phyloP scores from a whole-genome alignment of 306 rosid genomes.

The Vigna radiata region DNA sequence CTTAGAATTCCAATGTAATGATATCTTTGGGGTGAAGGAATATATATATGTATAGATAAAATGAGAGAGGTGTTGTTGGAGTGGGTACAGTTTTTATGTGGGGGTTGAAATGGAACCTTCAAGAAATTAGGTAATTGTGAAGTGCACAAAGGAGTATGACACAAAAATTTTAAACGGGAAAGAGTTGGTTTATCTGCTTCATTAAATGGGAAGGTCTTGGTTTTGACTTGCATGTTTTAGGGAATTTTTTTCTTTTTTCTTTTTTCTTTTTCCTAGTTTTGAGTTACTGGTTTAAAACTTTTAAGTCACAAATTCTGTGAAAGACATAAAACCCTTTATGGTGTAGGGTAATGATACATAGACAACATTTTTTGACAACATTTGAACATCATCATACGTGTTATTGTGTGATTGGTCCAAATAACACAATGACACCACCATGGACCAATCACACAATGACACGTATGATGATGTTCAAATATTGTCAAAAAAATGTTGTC shows the following conservation, averaged over 20 bases:
- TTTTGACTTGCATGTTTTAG: constrained; percentile 38
- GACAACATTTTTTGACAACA: no score
- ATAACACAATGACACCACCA: no score
- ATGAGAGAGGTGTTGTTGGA: constrained; percentile 38
- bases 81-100: constrained; percentile 37
- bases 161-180: constrained; percentile 25
- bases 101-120: constrained; percentile 44
- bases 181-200: constrained; percentile 55
- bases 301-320: background rate
- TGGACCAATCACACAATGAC: no score
- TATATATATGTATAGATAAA: background rate
- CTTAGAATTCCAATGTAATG: background rate
- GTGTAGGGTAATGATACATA: no score
- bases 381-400: no score
- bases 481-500: no score
- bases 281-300: background rate
- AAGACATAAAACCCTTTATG: background rate
- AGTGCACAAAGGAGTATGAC: constrained; percentile 19
- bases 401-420: no score
- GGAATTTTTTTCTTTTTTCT: background rate
- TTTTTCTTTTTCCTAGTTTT: background rate
- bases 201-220: constrained; percentile 37
- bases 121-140: constrained; percentile 43
- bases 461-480: no score
- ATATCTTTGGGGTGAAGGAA: constrained; percentile 14